phyloP scores from a whole-genome alignment of 257 asterid genomes.

The Ocimum tenuiflorum region DNA sequence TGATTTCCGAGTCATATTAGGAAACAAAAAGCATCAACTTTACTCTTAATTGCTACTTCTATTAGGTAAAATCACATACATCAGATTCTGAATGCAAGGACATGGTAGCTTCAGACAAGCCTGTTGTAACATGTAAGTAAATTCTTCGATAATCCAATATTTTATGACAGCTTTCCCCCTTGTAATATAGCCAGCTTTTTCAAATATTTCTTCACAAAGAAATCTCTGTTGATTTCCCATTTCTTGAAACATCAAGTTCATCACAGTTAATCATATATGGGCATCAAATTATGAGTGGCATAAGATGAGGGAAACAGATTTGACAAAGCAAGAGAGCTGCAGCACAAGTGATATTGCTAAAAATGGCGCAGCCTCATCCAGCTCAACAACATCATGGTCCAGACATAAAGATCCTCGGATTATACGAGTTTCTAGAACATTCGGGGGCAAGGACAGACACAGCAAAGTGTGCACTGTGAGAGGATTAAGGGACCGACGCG shows the following conservation, averaged over 20 bases:
- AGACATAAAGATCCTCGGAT: conserved; percentile 71
- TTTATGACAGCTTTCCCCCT: not conserved
- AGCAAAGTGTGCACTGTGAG: conserved; percentile 79
- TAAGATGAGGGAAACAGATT: conserved; percentile 43
- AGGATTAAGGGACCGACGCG: conserved; percentile 75
- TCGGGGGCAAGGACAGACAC: conserved; percentile 80
- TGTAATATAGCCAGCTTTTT: not conserved
- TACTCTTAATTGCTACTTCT: not conserved
- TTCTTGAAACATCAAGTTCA: too few species aligned
- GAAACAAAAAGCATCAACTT: not conserved
- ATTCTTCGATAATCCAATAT: not conserved
- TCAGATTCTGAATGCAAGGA: not conserved
- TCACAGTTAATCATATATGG: not conserved
- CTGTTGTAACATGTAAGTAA: conserved; percentile 10
- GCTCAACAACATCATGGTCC: conserved; percentile 47
- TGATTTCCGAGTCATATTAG: not conserved
- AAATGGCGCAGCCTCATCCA: conserved; percentile 21
- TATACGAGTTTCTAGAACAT: conserved; percentile 69
- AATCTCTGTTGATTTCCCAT: too few species aligned
- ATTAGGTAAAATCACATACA: not conserved
- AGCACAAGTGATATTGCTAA: conserved; percentile 9
- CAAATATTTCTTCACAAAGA: not conserved
- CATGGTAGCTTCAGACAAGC: not conserved
- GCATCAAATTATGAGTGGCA: conserved; percentile 18
- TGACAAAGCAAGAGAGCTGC: conserved; percentile 31